Percentiles rank a stretch among this genome's conserved stretches.
Conservation (phyloP, 139 green algal species). For the Chlorella ohadii region DNA sequence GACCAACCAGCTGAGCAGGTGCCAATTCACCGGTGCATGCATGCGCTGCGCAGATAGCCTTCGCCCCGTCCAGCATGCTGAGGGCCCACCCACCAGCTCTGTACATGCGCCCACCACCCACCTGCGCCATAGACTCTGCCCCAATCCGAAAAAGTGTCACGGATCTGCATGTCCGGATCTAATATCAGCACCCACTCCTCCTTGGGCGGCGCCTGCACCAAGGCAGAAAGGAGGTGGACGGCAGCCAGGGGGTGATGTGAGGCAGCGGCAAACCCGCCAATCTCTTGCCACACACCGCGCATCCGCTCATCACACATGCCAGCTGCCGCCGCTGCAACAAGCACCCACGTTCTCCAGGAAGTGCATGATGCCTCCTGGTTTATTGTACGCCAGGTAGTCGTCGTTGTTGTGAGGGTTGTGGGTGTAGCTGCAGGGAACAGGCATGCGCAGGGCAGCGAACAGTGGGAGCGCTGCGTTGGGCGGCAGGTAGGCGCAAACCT, state of each 20-base stretch:
- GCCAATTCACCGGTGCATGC: too few relatives aligned
- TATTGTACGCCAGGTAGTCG: conserved; percentile 31
- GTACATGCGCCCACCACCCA: too few relatives aligned
- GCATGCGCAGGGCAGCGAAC: neutral
- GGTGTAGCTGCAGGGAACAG: neutral
- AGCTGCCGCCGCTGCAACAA: too few relatives aligned
- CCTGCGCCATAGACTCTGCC: conserved; percentile 27
- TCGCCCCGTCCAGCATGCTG: too few relatives aligned
- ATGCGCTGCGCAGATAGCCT: too few relatives aligned
- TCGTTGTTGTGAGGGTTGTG: conserved; percentile 21
- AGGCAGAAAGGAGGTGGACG: neutral
- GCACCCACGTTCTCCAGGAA: conserved; percentile 21
- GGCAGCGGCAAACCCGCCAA: too few relatives aligned
- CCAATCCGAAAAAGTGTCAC: conserved; percentile 11
- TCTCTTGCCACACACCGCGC: too few relatives aligned
- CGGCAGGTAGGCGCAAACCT: too few relatives aligned
- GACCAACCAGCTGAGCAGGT: too few relatives aligned
- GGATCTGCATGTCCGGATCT: conserved; percentile 62
- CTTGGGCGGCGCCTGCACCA: conserved; percentile 22
- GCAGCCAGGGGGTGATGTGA: neutral
- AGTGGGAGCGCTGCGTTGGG: too few relatives aligned
- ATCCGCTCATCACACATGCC: too few relatives aligned
- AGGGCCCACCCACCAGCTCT: too few relatives aligned
- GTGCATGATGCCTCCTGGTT: conserved; percentile 23
- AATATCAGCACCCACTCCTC: conserved; percentile 61